These are phyloP conservation scores for Pseudozyma hubeiensis DNA, from an alignment of 1,284 basidiomycete species.

Conservation along the genomic window DNA sequence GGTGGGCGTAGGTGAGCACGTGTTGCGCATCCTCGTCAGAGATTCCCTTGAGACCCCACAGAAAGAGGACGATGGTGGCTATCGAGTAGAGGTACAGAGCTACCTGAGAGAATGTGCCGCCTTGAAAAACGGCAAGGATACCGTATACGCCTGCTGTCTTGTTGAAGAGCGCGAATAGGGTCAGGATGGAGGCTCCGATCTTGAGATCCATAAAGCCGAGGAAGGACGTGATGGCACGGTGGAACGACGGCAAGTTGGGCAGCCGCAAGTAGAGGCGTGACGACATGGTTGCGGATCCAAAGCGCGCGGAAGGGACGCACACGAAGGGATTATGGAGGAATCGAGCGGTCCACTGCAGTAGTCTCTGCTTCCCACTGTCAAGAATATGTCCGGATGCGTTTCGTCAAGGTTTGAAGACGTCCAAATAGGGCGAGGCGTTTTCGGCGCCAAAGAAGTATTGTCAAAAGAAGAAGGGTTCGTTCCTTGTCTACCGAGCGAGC, in stretches of 20 bases:
- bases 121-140: constrained; percentile 87
- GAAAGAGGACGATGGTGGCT: constrained; percentile 80
- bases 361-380: too few species aligned
- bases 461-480: too few species aligned
- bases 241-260: constrained; percentile 54
- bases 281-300: constrained; percentile 43
- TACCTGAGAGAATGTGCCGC: constrained; percentile 88
- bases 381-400: too few species aligned
- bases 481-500: too few species aligned
- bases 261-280: constrained; percentile 57
- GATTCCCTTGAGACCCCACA: constrained; percentile 88
- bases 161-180: constrained; percentile 78
- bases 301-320: too few species aligned
- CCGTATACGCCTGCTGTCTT: constrained; percentile 98
- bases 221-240: constrained; percentile 62
- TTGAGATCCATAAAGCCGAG: constrained; percentile 67
- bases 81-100: constrained; percentile 86
- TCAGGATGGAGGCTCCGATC: constrained; percentile 64
- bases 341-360: too few species aligned
- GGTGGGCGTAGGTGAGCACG: constrained; percentile 88
- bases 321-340: too few species aligned
- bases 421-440: too few species aligned
- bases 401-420: too few species aligned
- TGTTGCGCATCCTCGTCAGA: constrained; percentile 74
- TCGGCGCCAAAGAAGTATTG: too few species aligned